phyloP scores from a whole-genome alignment of 805 yeast genomes.

The Phaffomyces antillensis region DNA sequence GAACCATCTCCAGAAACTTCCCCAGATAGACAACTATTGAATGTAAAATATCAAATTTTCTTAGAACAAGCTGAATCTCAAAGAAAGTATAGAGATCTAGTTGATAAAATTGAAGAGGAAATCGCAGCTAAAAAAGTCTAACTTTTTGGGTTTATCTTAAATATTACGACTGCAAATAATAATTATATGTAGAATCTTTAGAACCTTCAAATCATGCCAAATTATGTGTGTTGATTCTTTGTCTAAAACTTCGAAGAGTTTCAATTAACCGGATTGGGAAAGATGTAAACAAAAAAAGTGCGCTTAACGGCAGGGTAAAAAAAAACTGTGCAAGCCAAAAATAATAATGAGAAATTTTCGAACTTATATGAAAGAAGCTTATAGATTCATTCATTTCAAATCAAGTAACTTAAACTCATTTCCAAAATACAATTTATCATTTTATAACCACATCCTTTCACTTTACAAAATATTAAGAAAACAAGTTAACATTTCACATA shows the following conservation, averaged over 20 bases:
- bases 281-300: neutral
- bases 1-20: constrained; percentile 51
- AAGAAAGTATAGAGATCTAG: constrained; percentile 63
- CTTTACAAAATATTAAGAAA: too few species aligned
- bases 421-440: too few species aligned
- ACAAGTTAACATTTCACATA: too few species aligned
- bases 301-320: neutral
- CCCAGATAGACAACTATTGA: constrained; percentile 64
- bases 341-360: neutral
- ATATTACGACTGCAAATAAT: neutral
- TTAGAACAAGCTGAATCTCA: constrained; percentile 83
- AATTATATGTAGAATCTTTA: too few species aligned
- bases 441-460: too few species aligned
- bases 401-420: too few species aligned
- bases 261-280: neutral
- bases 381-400: too few species aligned
- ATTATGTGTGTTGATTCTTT: too few species aligned
- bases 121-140: neutral
- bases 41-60: constrained; percentile 78
- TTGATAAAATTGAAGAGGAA: constrained; percentile 38
- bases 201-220: too few species aligned
- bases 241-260: neutral
- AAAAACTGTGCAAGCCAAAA: neutral
- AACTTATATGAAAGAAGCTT: neutral
- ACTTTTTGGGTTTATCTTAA: neutral